These are phyloP conservation scores for Neoscytalidium dimidiatum DNA, from an alignment of 2,329 filamentous ascomycete species.

Conservation along the genomic window DNA sequence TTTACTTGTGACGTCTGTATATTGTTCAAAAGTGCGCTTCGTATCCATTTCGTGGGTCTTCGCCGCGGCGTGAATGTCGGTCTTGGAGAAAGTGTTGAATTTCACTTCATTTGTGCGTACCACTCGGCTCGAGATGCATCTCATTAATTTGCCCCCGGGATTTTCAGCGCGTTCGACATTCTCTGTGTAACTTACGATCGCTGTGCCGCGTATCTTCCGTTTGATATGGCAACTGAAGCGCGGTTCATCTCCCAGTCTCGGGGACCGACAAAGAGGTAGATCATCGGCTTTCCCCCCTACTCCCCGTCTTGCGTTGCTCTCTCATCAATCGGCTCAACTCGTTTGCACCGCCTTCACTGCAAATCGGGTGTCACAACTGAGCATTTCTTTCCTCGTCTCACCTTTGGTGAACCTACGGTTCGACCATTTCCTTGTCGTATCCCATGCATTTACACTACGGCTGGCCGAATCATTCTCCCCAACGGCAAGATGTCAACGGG, in stretches of 20 bases:
- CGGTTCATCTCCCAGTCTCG: background rate
- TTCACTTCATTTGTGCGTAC: slow-evolving; percentile 6
- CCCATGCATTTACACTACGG: no score
- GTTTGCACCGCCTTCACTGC: background rate
- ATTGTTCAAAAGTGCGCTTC: background rate
- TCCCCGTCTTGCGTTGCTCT: background rate
- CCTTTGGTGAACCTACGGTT: no score
- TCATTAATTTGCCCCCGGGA: background rate
- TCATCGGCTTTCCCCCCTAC: background rate
- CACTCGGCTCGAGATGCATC: slow-evolving; percentile 2
- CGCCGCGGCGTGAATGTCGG: background rate
- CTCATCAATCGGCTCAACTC: background rate
- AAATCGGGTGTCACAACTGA: no score
- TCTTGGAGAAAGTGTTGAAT: slow-evolving; percentile 7
- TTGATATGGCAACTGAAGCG: background rate
- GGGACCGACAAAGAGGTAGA: background rate
- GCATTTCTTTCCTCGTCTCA: no score
- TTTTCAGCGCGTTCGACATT: background rate
- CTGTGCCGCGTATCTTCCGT: background rate
- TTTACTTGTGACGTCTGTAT: slow-evolving; percentile 2
- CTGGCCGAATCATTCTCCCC: no score
- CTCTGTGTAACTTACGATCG: background rate
- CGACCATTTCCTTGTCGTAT: no score
- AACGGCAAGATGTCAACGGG: no score
- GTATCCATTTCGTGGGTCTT: background rate